Base-by-base conservation (phyloP, 2,329 filamentous ascomycete species). In the Sporothrix globosa region DNA sequence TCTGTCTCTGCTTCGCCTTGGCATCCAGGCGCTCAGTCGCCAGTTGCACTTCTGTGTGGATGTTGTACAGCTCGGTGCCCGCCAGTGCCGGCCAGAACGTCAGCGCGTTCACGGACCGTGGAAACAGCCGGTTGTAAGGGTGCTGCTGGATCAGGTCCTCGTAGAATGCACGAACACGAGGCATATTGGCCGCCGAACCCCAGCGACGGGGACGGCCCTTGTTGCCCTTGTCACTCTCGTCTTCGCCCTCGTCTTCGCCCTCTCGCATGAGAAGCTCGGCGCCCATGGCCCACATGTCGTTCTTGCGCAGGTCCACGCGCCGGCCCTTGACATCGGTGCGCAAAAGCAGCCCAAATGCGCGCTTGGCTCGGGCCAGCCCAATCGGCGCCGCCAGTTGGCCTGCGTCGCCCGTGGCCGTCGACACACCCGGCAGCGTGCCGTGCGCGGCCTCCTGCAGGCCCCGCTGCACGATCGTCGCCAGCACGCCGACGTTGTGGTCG, bases 81-180 rank as follows among this genome's bases (percentile, higher is more conserved):
- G 95, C 90, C 81, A 97, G 86, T 17, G 91, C 91, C 17, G 92
- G 89, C 81, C 93, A 94, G 78, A 97, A 97, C 72, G 92, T 89
- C 50, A 91, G 77, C 13, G 92, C 88, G 73, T 88, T 91, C 54
- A 90, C 80, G 3, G 83, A 81, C 67, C 87, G 81, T 0, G 88
- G 88, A 5, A 85, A 83, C 72, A 83, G 83, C 75, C 87, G 84
- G 75, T 89, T 87, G 82, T 91, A 90, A 7, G 92, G 90, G 79
- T 94, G 86, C 76, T 93, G 90, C 74, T 93, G 84, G 67, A 95
- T 91, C 72, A 97, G 83, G 39, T 86, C 86, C 74, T 95, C 90
- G 77, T 96, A 93, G 79, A 95, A 97, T 4, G 79, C 77, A 50
- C 80, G 80, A 2, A 87, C 80, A 3, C 78, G 80, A 7, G 78